Base-by-base conservation (phyloP, 805 yeast genomes). In the Candida nemodendra region DNA sequence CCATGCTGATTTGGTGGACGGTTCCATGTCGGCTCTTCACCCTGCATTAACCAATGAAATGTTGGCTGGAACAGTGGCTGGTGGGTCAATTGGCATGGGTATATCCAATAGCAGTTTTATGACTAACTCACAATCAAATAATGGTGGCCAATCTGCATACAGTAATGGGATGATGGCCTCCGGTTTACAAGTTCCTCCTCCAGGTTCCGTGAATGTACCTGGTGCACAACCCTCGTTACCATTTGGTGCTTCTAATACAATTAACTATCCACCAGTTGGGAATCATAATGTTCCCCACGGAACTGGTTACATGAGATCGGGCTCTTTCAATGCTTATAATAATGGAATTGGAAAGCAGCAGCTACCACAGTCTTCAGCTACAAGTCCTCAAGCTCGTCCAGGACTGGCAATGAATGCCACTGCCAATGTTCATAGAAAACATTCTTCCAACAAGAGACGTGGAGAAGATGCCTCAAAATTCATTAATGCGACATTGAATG, bases 401-500 rank as follows among this genome's bases (percentile, higher is more conserved):
- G 51, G 51, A 18, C 30, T 53, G 29, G 49, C 60, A 11, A 40
- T 56, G 36, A 44, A 48, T 27, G 47, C 62, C 9, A 59, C 65
- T 22, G 62, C 65, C 11, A 59, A 59, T 42, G 52, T 61, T 31
- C 66, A 61, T 36, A 48, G 66, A 44, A 61, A 60, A 29, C 65
- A 59, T 32, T 45, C 64, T 4, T 58, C 63, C 12, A 56, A 53
- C 32, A 59, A 53, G 36, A 52, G 59, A 36, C 59, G 65, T 24
- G 79, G 79, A 22, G 91, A 83, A 47, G 91, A 84, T 54, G 84
- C 85, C 2, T 65, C 86, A 5, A 78, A 76, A 55, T 84, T 79
- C 50, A 70, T 77, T 28, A 79, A 82, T 61, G 84, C 89, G 14
- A 69, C 74, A 32, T 64, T 84, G 45, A 78, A 72, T 32, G 89